A percentile compares a stretch with the other conserved stretches of the same genome.
These are phyloP conservation scores for Xanthoconium purpureum DNA, from an alignment of 768 basidiomycete genomes.

Conservation along the genomic window DNA sequence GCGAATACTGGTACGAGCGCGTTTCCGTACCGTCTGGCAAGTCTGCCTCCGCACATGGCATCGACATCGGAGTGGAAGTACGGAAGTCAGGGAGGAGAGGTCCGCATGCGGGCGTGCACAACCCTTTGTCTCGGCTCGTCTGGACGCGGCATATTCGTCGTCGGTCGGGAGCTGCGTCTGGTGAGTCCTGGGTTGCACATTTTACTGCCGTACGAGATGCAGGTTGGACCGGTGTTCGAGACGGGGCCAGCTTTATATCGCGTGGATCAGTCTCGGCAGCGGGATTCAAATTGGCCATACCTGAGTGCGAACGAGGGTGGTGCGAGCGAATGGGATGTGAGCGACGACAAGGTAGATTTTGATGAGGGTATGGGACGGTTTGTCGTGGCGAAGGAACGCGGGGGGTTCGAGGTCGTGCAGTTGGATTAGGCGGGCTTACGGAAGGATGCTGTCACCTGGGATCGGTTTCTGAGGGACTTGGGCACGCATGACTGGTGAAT, in stretches of 20 bases:
- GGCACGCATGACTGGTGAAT: background rate
- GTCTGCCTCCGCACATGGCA: constrained; percentile 8
- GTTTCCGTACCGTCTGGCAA: constrained; percentile 23
- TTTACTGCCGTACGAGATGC: constrained; percentile 30
- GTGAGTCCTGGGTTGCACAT: constrained; percentile 24
- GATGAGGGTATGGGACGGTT: constrained; percentile 33
- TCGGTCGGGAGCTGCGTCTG: constrained; percentile 22
- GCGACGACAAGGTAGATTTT: constrained; percentile 26
- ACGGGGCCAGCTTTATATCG: constrained; percentile 18
- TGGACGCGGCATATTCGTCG: constrained; percentile 29
- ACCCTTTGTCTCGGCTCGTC: constrained; percentile 23
- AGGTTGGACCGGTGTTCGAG: constrained; percentile 28
- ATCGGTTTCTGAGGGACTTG: background rate
- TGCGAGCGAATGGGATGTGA: background rate
- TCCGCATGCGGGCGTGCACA: constrained; percentile 8
- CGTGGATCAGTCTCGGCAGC: constrained; percentile 3
- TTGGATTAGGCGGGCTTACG: constrained; percentile 7
- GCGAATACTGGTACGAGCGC: background rate
- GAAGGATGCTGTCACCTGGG: background rate
- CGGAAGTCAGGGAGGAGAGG: background rate
- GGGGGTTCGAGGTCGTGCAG: constrained; percentile 29
- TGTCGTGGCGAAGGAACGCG: constrained; percentile 24
- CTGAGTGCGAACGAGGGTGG: background rate
- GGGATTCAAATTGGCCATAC: background rate
- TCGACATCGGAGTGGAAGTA: background rate